Base-by-base conservation (phyloP, 805 yeast species). In the Pichia heedii region DNA sequence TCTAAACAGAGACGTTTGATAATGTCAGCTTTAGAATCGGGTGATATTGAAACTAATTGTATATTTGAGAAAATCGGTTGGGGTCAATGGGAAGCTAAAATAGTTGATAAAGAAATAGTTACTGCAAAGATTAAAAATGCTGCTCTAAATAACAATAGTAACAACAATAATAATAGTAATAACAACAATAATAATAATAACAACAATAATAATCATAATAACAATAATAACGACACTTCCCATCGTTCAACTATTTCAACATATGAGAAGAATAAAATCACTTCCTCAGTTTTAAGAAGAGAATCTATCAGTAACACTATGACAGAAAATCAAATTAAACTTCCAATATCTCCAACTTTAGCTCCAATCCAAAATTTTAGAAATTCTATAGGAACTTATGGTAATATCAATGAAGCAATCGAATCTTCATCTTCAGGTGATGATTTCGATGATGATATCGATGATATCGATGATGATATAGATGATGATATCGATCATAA, bases 41-140 rank as follows among this genome's bases (percentile, higher is more conserved):
- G 84, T 10, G 85, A 79, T 54, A 52, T 70, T 1, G 67, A 61
- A 35, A 80, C 76, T 44, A 71, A 73, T 45, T 80, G 84, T 36
- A 76, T 82, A 15, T 89, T 89, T 65, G 95, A 87, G 56, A 89
- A 89, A 65, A 87, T 89, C 27, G 96, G 97, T 20, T 89, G 97
- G 97, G 97, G 97, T 47, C 94, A 89, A 61, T 89, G 97, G 97
- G 84, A 84, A 21, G 94, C 89, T 3, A 73, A 79, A 53, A 65
- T 68, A 39, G 76, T 57, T 6, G 37, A 55, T 2, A 46, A 40
- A 5, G 63, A 56, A 15, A 53, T 49, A 26, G 59, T 60, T n/a
- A 42, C 47, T 5, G 33, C 36, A 15, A 52, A 54, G 36, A 57
- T 56, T 44, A 49, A 9, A 12, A 4, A 22, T 21, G 18, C 15